These are phyloP conservation scores for Prunus padus DNA, from an alignment of 306 rosid species.

Conservation along the genomic window DNA sequence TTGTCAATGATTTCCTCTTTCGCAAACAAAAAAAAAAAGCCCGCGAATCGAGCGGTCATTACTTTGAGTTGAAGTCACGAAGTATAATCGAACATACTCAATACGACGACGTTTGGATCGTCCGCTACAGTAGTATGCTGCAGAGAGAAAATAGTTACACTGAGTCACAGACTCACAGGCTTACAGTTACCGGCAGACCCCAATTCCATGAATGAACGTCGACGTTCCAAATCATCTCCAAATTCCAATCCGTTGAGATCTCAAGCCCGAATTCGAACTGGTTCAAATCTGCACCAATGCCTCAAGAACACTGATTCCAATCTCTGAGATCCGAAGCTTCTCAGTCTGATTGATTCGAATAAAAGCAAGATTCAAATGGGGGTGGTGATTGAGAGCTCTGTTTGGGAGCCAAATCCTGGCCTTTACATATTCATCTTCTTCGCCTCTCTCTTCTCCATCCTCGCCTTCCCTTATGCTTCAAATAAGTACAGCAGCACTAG, in stretches of 20 bases:
- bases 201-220: background rate
- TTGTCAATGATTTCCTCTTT: too few species aligned
- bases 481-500: conserved; percentile 6
- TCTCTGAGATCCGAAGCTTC: conserved; percentile 31
- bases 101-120: too few species aligned
- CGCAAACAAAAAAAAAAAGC: too few species aligned
- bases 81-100: too few species aligned
- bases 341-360: background rate
- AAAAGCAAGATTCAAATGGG: conserved; percentile 44
- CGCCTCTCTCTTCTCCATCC: conserved; percentile 61
- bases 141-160: too few species aligned
- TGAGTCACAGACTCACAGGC: too few species aligned
- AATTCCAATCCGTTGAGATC: background rate
- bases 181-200: background rate
- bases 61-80: too few species aligned
- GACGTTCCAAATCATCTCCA: too few species aligned
- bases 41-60: too few species aligned
- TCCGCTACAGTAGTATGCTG: too few species aligned
- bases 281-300: conserved; percentile 3
- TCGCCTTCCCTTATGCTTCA: conserved; percentile 52
- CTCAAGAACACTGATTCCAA: conserved; percentile 11
- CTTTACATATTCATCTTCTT: conserved; percentile 56
- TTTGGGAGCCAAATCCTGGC: conserved; percentile 80
- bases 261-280: conserved; percentile 16
- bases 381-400: conserved; percentile 66